A percentile compares a stretch with the other conserved stretches of the same genome.
phyloP scores from a whole-genome alignment of 768 basidiomycete genomes.

The Tricholoma hemisulphureum region DNA sequence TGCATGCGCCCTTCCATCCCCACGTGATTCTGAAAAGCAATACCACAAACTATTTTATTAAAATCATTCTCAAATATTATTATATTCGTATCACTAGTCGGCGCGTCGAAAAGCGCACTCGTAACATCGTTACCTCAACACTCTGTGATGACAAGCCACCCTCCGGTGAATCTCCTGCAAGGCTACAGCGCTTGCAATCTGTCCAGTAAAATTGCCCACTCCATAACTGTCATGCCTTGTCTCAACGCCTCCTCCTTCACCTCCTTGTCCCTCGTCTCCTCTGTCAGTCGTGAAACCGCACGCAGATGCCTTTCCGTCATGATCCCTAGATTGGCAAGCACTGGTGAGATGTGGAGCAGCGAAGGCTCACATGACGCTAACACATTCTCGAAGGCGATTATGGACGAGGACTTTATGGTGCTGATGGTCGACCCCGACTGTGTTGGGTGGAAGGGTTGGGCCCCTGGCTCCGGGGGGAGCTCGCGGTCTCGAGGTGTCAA shows the following conservation, averaged over 20 bases:
- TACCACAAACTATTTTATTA: no score
- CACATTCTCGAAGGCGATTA: constrained; percentile 48
- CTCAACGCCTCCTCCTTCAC: constrained; percentile 68
- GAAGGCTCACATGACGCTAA: constrained; percentile 65
- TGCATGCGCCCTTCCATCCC: no score
- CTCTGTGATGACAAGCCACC: not conserved
- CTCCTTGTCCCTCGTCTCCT: constrained; percentile 66
- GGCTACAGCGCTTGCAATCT: constrained; percentile 41
- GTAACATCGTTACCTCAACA: no score
- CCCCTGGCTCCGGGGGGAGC: not conserved
- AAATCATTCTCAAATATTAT: no score
- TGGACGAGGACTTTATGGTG: constrained; percentile 37
- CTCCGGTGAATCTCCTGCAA: not conserved
- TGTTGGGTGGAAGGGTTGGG: constrained; percentile 36
- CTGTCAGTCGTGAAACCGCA: constrained; percentile 59
- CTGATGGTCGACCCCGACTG: constrained; percentile 43
- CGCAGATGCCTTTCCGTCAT: constrained; percentile 57
- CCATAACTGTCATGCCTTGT: constrained; percentile 67
- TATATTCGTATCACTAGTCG: no score
- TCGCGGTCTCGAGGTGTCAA: not conserved
- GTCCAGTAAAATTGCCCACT: constrained; percentile 79
- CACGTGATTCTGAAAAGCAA: no score
- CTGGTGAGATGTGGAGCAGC: constrained; percentile 58
- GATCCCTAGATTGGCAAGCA: constrained; percentile 59
- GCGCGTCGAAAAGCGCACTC: no score